Conservation (phyloP, 1,139 yeast genomes). For the Debaryomyces fabryi region DNA sequence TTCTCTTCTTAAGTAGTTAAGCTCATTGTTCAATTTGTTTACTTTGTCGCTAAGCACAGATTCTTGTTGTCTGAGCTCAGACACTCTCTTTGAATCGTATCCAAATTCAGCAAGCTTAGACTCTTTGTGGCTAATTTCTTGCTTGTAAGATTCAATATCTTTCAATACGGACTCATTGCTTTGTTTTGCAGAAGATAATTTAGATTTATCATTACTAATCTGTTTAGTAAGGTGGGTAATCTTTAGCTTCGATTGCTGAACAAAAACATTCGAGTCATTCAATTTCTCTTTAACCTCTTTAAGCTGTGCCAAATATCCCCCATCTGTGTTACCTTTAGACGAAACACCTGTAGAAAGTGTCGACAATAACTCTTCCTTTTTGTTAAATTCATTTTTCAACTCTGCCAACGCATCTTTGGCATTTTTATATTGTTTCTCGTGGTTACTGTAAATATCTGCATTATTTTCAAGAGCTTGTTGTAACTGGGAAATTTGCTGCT, state of each 20-base stretch:
- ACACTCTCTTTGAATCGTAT: conserved; percentile 54
- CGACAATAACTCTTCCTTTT: conserved; percentile 78
- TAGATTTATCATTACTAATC: conserved; percentile 52
- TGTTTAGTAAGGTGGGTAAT: conserved; percentile 60
- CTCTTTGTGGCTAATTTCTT: conserved; percentile 43
- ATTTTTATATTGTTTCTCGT: conserved; percentile 41
- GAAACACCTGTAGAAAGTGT: conserved; percentile 91
- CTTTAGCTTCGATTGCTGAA: conserved; percentile 64
- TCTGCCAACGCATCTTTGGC: conserved; percentile 46
- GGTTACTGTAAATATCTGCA: conserved; percentile 27
- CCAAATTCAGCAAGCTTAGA: conserved; percentile 56
- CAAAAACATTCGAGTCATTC: conserved; percentile 55
- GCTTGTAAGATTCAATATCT: conserved; percentile 48
- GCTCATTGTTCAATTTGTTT: conserved; percentile 45
- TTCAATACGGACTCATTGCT: conserved; percentile 50
- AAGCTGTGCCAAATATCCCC: conserved; percentile 79
- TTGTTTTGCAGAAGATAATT: conserved; percentile 53
- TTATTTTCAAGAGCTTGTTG: conserved; percentile 31
- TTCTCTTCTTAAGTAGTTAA: conserved; percentile 61
- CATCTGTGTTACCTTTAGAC: conserved; percentile 71
- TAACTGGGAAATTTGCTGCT: conserved; percentile 22
- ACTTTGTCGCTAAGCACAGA: conserved; percentile 28
- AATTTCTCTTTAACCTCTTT: conserved; percentile 63
- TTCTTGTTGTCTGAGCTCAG: conserved; percentile 51
- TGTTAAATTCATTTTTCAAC: conserved; percentile 53